These are phyloP conservation scores for Alternaria longipes DNA, from an alignment of 2,329 filamentous ascomycete species.

Conservation along the genomic window DNA sequence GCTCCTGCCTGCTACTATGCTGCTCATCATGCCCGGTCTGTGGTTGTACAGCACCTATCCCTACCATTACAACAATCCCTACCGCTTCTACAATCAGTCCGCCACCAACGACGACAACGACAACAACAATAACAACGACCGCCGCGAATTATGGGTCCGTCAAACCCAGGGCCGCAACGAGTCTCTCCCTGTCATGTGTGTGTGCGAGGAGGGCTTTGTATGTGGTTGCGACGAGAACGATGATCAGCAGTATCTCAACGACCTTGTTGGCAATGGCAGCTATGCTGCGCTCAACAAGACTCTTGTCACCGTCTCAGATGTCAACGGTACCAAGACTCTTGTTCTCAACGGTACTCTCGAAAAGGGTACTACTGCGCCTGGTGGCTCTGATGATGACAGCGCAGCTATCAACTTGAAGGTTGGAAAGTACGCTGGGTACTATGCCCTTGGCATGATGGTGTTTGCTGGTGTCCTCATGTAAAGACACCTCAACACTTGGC, in stretches of 20 bases:
- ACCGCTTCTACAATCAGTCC: slow-evolving; percentile 60
- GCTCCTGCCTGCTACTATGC: slow-evolving; percentile 57
- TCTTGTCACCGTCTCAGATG: slow-evolving; percentile 68
- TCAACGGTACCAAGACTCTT: slow-evolving; percentile 71
- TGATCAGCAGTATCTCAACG: slow-evolving; percentile 66
- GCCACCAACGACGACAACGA: slow-evolving; percentile 55
- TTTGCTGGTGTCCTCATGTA: slow-evolving; percentile 37
- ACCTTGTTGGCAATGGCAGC: slow-evolving; percentile 66
- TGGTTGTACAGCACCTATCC: slow-evolving; percentile 72
- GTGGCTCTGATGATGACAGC: slow-evolving; percentile 45
- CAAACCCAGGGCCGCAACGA: slow-evolving; percentile 58
- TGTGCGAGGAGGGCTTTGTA: slow-evolving; percentile 64
- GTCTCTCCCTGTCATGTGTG: slow-evolving; percentile 68
- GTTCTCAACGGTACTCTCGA: slow-evolving; percentile 79
- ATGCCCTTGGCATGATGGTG: slow-evolving; percentile 51
- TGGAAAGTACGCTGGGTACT: slow-evolving; percentile 50
- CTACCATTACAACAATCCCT: slow-evolving; percentile 68
- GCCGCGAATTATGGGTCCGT: slow-evolving; percentile 9
- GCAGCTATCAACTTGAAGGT: slow-evolving; percentile 31
- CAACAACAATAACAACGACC: slow-evolving; percentile 43
- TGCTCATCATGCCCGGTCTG: slow-evolving; percentile 69
- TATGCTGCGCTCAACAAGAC: slow-evolving; percentile 68
- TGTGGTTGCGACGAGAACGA: slow-evolving; percentile 77
- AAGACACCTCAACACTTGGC: background rate
- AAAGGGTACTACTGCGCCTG: slow-evolving; percentile 61